phyloP scores from a whole-genome alignment of 345 rosid genomes.

The Atalantia buxifolia region DNA sequence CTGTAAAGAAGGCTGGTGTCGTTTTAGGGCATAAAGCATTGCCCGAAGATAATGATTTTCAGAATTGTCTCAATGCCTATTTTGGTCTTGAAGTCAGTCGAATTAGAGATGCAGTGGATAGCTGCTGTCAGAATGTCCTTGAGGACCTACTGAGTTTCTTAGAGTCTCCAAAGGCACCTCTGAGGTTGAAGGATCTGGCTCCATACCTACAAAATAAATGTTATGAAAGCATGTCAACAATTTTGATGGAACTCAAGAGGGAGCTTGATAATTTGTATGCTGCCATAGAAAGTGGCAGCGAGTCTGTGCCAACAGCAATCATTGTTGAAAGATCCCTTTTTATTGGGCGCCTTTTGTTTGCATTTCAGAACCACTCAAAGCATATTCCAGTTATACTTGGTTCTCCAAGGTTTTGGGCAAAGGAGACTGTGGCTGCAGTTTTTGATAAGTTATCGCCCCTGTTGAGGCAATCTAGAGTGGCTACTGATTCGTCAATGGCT shows the following conservation, averaged over 20 bases:
- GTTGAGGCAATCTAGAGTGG: conserved; percentile 57
- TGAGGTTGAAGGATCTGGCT: conserved; percentile 74
- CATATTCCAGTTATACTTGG: conserved; percentile 83
- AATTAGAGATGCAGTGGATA: conserved; percentile 85
- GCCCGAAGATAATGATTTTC: conserved; percentile 67
- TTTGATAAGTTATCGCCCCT: conserved; percentile 68
- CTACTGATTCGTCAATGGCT: conserved; percentile 34
- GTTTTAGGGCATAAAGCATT: conserved; percentile 43
- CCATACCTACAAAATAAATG: conserved; percentile 81
- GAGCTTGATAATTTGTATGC: conserved; percentile 60
- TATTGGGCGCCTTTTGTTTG: conserved; percentile 87
- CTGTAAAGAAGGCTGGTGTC: conserved; percentile 44
- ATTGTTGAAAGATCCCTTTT: conserved; percentile 86
- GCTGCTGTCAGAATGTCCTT: conserved; percentile 62
- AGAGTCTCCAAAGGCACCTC: conserved; percentile 88
- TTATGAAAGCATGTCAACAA: conserved; percentile 65
- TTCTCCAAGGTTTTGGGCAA: conserved; percentile 94
- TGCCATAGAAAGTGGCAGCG: conserved; percentile 42
- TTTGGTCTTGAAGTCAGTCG: conserved; percentile 87
- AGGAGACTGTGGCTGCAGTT: conserved; percentile 48
- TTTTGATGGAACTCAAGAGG: conserved; percentile 58
- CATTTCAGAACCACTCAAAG: conserved; percentile 74
- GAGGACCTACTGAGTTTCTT: conserved; percentile 86
- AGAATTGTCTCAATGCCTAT: conserved; percentile 73
- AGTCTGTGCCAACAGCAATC: conserved; percentile 44